Percentiles rank a stretch among this genome's conserved stretches.
Conservation (phyloP, 345 rosid genomes). For the Syzygium oleosum region DNA sequence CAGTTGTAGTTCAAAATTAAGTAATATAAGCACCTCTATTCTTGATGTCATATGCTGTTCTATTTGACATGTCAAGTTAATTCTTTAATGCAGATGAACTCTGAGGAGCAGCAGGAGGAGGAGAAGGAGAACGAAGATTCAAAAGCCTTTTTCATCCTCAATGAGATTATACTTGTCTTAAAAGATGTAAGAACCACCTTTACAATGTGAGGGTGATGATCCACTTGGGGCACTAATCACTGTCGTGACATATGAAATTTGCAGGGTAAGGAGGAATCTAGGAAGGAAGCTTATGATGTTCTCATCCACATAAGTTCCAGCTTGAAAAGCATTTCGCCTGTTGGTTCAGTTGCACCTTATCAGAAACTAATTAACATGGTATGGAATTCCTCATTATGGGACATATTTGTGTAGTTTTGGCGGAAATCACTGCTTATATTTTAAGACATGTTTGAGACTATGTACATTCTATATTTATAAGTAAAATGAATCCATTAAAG, state of each 20-base stretch:
- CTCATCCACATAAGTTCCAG: slow-evolving; percentile 47
- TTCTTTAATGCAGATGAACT: slow-evolving; percentile 38
- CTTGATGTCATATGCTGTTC: neutral
- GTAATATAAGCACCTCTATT: neutral
- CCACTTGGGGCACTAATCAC: neutral
- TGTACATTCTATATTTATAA: neutral
- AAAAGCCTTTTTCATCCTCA: slow-evolving; percentile 76
- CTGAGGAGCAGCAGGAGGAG: slow-evolving; percentile 72
- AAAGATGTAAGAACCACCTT: slow-evolving; percentile 63
- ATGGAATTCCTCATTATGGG: neutral
- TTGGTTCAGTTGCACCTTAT: slow-evolving; percentile 28
- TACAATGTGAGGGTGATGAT: neutral
- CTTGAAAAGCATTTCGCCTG: slow-evolving; percentile 30
- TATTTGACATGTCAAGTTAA: neutral
- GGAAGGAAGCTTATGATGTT: slow-evolving; percentile 74
- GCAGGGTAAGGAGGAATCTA: slow-evolving; percentile 66
- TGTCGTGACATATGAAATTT: slow-evolving; percentile 3
- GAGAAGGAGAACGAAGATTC: slow-evolving; percentile 76
- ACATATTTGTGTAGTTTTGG: neutral
- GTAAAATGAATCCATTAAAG: neutral
- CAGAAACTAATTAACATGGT: slow-evolving; percentile 77
- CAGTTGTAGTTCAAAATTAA: neutral
- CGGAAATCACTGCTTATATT: neutral
- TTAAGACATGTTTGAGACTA: neutral
- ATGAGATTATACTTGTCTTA: slow-evolving; percentile 75